phyloP scores from a whole-genome alignment of 768 basidiomycete genomes.

The Hygrocybe punicea region DNA sequence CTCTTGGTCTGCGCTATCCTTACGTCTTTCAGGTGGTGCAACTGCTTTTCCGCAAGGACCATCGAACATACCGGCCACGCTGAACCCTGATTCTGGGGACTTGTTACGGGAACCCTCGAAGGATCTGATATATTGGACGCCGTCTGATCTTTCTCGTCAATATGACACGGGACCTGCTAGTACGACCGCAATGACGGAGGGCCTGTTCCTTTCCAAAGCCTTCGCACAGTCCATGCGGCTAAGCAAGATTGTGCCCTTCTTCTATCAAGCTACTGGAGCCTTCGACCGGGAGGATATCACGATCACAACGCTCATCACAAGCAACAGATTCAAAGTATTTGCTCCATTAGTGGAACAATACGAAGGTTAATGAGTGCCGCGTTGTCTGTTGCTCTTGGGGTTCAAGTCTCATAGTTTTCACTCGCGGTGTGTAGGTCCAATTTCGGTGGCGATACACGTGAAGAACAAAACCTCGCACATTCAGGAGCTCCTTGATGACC shows the following conservation, averaged over 20 bases:
- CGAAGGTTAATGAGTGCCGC: conserved; percentile 49
- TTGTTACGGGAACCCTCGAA: conserved; percentile 9
- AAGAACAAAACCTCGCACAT: conserved; percentile 48
- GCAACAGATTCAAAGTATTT: conserved; percentile 72
- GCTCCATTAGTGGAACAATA: conserved; percentile 71
- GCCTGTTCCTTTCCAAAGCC: conserved; percentile 62
- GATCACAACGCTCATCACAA: conserved; percentile 80
- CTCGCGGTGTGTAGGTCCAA: conserved; percentile 57
- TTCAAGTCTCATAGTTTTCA: neutral
- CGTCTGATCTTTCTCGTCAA: conserved; percentile 33
- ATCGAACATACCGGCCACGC: neutral
- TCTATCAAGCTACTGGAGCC: conserved; percentile 60
- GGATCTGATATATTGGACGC: conserved; percentile 31
- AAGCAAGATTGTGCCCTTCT: conserved; percentile 75
- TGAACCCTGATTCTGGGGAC: conserved; percentile 13
- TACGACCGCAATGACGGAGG: conserved; percentile 40
- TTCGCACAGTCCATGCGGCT: conserved; percentile 70
- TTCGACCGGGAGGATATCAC: conserved; percentile 70
- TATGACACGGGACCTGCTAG: conserved; percentile 33
- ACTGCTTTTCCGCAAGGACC: neutral
- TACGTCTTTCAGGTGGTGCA: conserved; percentile 14
- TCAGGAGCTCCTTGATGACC: conserved; percentile 51
- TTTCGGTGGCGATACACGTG: conserved; percentile 81
- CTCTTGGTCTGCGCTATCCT: conserved; percentile 18
- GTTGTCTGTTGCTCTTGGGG: neutral